phyloP scores from a whole-genome alignment of 148 eudicot species.

The Spergularia marina region DNA sequence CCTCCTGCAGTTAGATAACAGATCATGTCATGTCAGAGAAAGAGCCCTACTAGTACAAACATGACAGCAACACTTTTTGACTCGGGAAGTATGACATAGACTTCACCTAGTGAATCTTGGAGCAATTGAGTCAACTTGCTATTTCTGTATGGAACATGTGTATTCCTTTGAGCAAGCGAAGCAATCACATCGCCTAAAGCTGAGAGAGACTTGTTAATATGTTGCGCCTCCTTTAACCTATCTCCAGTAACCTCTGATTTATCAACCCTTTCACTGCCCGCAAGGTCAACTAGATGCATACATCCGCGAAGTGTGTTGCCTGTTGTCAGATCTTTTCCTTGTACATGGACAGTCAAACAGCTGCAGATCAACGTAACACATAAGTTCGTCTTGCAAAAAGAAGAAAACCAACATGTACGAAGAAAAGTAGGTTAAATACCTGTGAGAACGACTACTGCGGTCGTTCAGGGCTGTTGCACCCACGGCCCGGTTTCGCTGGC shows the following conservation, averaged over 20 bases:
- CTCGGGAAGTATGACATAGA: constrained; percentile 7
- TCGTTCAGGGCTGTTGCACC: constrained; percentile 97
- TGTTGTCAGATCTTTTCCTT: constrained; percentile 89
- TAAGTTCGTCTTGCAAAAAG: constrained; percentile 17
- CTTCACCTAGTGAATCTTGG: constrained; percentile 92
- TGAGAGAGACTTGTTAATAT: constrained; percentile 89
- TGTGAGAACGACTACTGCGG: constrained; percentile 98
- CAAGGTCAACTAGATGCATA: constrained; percentile 98
- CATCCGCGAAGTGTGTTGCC: constrained; percentile 83
- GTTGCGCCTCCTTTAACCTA: constrained; percentile 95
- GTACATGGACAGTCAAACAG: constrained; percentile 96
- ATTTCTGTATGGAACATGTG: constrained; percentile 93
- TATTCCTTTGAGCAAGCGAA: constrained; percentile 85
- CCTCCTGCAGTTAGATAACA: constrained; percentile 55
- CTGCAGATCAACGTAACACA: constrained; percentile 40
- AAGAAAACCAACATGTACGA: background rate
- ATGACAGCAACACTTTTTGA: background rate
- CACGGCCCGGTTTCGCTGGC: constrained; percentile 86
- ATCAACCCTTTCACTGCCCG: constrained; percentile 98
- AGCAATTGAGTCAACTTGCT: constrained; percentile 96
- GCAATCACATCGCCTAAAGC: constrained; percentile 97
- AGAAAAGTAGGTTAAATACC: constrained; percentile 35
- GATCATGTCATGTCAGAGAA: constrained; percentile 4
- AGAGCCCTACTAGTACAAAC: too few relatives aligned
- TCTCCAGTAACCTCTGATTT: constrained; percentile 98